Evolutionary conservation across 352 stramenopile species (phyloP).

Genomic region (Globisporangium carolinianum): DNA sequence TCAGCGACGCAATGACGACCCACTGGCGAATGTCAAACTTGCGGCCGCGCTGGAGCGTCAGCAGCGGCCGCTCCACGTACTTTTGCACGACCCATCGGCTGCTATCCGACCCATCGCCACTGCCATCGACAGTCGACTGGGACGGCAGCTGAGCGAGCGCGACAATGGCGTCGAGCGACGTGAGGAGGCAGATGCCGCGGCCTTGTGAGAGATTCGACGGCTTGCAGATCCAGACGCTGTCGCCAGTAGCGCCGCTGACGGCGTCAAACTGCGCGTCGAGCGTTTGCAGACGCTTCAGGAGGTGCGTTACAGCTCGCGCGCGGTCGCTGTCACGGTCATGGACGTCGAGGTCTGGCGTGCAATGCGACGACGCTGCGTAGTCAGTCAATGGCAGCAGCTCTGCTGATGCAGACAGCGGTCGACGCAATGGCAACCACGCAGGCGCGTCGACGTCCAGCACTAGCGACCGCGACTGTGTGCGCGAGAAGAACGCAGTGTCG

Average conservation of each 20-base stretch:
- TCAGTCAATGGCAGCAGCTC: too few species aligned
- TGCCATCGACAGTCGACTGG: neutral
- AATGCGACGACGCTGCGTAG: too few species aligned
- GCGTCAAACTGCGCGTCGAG: slow-evolving; percentile 42
- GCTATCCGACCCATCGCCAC: neutral
- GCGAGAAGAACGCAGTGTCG: slow-evolving; percentile 9
- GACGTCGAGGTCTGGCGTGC: neutral
- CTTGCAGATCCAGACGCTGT: slow-evolving; percentile 79
- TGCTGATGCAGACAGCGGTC: too few species aligned
- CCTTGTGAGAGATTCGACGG: slow-evolving; percentile 70
- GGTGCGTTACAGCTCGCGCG: neutral
- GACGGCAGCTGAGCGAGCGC: slow-evolving; percentile 7
- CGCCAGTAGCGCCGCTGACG: slow-evolving; percentile 11
- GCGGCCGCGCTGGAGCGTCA: slow-evolving; percentile 28
- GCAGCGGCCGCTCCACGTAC: slow-evolving; percentile 76
- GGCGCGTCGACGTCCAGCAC: slow-evolving; percentile 1
- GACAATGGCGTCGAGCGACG: slow-evolving; percentile 23
- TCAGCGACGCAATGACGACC: slow-evolving; percentile 63
- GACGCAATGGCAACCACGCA: slow-evolving; percentile 2
- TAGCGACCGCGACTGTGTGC: neutral
- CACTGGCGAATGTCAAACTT: slow-evolving; percentile 89
- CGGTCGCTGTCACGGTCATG: too few species aligned
- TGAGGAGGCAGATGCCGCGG: slow-evolving; percentile 53
- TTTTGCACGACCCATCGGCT: slow-evolving; percentile 74
- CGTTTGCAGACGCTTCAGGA: slow-evolving; percentile 19